Conservation (phyloP, 2,329 filamentous ascomycete genomes). For the Lecanoromycetidae sp. region DNA sequence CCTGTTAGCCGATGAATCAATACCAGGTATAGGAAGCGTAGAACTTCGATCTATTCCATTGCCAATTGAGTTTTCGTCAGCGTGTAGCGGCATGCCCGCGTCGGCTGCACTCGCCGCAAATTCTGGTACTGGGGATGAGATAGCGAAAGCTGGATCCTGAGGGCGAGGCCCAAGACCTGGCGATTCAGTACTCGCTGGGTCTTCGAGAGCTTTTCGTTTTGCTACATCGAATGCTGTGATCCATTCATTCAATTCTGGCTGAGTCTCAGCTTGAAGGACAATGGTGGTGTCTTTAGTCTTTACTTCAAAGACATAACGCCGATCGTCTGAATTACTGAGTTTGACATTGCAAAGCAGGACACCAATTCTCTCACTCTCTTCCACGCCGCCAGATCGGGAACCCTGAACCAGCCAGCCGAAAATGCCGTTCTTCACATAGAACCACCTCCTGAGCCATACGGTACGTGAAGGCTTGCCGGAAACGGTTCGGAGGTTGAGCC, state of each 20-base stretch:
- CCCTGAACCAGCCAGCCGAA: constrained; percentile 90
- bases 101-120: constrained; percentile 74
- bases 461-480: constrained; percentile 81
- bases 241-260: constrained; percentile 87
- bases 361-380: constrained; percentile 92
- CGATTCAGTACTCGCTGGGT: constrained; percentile 43
- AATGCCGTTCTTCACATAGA: constrained; percentile 88
- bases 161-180: constrained; percentile 32
- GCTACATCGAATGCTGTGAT: constrained; percentile 84
- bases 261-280: constrained; percentile 83
- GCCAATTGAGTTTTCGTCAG: constrained; percentile 40
- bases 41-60: constrained; percentile 45
- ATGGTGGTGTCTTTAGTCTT: constrained; percentile 93
- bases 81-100: constrained; percentile 43
- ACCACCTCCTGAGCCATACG: constrained; percentile 87
- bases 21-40: constrained; percentile 52
- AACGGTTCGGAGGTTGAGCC: constrained; percentile 72
- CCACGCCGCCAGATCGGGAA: constrained; percentile 64
- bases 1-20: constrained; percentile 45
- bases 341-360: constrained; percentile 88
- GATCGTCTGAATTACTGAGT: constrained; percentile 81
- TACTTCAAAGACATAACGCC: constrained; percentile 93
- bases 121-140: constrained; percentile 79
- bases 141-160: constrained; percentile 70
- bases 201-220: constrained; percentile 83